Conservation (phyloP, 2,329 filamentous ascomycete genomes). For the Lecanicillium sp. region DNA sequence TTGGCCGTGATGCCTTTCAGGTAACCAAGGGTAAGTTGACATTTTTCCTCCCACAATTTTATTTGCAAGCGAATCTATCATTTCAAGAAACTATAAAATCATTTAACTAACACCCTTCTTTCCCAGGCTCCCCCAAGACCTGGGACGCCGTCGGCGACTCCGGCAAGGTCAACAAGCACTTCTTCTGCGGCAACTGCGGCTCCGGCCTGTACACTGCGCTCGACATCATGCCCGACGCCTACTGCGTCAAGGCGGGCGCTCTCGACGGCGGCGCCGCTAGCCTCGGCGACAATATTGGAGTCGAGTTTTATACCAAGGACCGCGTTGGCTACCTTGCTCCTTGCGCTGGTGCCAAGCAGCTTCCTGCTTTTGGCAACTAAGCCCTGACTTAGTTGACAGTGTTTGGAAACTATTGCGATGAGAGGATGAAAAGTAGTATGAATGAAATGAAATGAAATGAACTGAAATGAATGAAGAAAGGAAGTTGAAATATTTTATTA, state of each 20-base stretch:
- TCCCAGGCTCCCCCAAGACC: constrained; percentile 33
- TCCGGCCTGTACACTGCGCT: constrained; percentile 42
- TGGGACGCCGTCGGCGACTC: constrained; percentile 39
- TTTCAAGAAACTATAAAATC: no score
- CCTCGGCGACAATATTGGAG: constrained; percentile 31
- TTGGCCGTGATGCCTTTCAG: constrained; percentile 36
- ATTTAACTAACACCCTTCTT: background rate
- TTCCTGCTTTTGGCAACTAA: constrained; percentile 19
- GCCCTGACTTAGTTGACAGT: background rate
- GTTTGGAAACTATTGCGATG: no score
- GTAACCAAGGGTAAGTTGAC: constrained; percentile 35
- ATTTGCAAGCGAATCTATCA: no score
- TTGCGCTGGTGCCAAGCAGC: constrained; percentile 39
- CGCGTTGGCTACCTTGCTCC: constrained; percentile 33
- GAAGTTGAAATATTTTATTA: no score
- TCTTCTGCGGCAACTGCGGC: constrained; percentile 45
- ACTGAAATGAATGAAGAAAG: no score
- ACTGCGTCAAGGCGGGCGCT: constrained; percentile 41
- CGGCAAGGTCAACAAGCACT: constrained; percentile 47
- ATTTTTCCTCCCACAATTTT: no score
- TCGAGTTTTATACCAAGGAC: constrained; percentile 46
- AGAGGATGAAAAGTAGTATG: no score
- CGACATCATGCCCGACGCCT: constrained; percentile 42
- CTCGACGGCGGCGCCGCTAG: constrained; percentile 39
- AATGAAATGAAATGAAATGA: no score